phyloP scores from a whole-genome alignment of 257 asterid species.

The Solanum chaucha region DNA sequence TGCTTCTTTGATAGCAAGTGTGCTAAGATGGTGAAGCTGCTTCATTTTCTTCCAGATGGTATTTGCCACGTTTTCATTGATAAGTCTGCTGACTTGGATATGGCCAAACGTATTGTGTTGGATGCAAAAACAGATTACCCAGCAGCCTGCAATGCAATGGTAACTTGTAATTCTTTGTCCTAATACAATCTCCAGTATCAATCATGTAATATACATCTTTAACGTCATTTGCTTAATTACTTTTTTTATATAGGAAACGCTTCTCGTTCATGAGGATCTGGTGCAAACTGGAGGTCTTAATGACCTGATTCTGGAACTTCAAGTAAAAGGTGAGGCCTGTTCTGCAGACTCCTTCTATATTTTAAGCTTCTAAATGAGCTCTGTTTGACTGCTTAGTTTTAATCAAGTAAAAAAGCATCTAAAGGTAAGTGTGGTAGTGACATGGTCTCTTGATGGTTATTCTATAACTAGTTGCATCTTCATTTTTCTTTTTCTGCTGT shows the following conservation, averaged over 20 bases:
- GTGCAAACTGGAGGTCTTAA: slow-evolving; percentile 33
- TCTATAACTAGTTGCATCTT: background rate
- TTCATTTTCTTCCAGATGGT: slow-evolving; percentile 45
- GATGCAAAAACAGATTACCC: slow-evolving; percentile 84
- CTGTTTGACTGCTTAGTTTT: background rate
- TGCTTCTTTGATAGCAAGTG: background rate
- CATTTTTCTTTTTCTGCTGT: background rate
- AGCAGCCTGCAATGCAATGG: slow-evolving; percentile 91
- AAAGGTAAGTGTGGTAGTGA: background rate
- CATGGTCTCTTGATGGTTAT: background rate
- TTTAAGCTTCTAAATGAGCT: background rate
- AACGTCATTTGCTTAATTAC: background rate
- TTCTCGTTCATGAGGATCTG: slow-evolving; percentile 63
- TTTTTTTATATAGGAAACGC: slow-evolving; percentile 46
- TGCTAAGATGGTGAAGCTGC: background rate
- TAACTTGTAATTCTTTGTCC: slow-evolving; percentile 8
- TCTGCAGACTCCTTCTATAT: background rate
- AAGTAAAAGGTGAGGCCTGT: slow-evolving; percentile 36
- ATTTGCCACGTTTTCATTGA: slow-evolving; percentile 75
- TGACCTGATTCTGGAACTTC: slow-evolving; percentile 56
- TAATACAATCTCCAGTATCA: background rate
- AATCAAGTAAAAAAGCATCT: background rate
- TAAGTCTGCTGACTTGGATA: slow-evolving; percentile 59
- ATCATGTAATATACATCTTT: background rate
- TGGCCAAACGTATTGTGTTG: slow-evolving; percentile 51